phyloP scores from a whole-genome alignment of 1,284 basidiomycete species.

The Ustilago bromivora region DNA sequence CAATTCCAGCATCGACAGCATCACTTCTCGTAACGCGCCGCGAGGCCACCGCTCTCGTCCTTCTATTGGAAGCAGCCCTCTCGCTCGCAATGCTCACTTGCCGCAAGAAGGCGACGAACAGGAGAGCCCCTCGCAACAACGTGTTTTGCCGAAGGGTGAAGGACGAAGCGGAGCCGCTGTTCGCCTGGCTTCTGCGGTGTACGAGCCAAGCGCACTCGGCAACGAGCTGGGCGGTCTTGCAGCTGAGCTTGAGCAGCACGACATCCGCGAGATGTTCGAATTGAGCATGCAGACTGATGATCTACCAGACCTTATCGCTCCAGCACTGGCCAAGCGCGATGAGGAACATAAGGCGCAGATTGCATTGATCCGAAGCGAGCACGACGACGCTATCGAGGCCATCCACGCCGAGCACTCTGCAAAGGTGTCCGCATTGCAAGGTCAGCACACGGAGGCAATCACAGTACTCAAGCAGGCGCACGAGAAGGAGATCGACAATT shows the following conservation, averaged over 20 bases:
- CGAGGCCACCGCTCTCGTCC: slow-evolving; percentile 41
- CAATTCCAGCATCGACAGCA: slow-evolving; percentile 40
- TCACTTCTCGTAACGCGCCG: slow-evolving; percentile 12
- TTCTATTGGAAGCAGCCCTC: slow-evolving; percentile 55
- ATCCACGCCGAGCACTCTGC: slow-evolving; percentile 36
- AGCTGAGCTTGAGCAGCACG: slow-evolving; percentile 26
- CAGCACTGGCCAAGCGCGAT: slow-evolving; percentile 40
- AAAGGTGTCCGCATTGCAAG: slow-evolving; percentile 37
- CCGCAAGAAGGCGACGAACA: slow-evolving; percentile 32
- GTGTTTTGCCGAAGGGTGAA: slow-evolving; percentile 31
- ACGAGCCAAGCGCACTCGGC: slow-evolving; percentile 53
- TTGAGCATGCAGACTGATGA: slow-evolving; percentile 46
- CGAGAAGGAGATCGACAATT: slow-evolving; percentile 27
- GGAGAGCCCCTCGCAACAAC: slow-evolving; percentile 24
- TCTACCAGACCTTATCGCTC: slow-evolving; percentile 46
- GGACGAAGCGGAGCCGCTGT: slow-evolving; percentile 41
- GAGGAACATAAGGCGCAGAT: slow-evolving; percentile 46
- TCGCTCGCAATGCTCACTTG: slow-evolving; percentile 36
- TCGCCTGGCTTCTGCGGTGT: slow-evolving; percentile 44
- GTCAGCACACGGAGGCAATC: slow-evolving; percentile 42
- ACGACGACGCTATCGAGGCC: slow-evolving; percentile 38
- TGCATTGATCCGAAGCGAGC: slow-evolving; percentile 38
- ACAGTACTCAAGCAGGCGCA: slow-evolving; percentile 36
- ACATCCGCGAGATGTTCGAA: slow-evolving; percentile 33
- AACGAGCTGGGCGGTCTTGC: slow-evolving; percentile 53